Evolutionary conservation across 306 rosid species (phyloP).

Genomic region (Acacia confusa): DNA sequence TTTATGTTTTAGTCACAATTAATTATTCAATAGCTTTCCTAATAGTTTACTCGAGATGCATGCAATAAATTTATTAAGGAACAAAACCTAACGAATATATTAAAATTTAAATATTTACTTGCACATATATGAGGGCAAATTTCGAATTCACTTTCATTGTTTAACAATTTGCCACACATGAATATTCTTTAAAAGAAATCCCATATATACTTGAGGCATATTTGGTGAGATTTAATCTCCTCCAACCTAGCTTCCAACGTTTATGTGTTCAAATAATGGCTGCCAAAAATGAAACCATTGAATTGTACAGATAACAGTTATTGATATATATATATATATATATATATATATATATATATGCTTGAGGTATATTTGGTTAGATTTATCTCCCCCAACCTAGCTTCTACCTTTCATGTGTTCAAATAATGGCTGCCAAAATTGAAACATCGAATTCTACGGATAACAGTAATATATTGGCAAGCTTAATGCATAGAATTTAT

Average conservation of each 20-base stretch:
- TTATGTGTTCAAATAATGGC: conserved; percentile 31
- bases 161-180: background rate
- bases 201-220: conserved; percentile 19
- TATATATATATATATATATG: no score
- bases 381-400: no score
- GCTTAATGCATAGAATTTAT: conserved; percentile 14
- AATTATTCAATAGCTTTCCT: background rate
- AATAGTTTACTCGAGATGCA: background rate
- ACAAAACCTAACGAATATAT: background rate
- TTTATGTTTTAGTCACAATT: background rate
- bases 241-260: background rate
- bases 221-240: background rate
- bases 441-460: conserved; percentile 10
- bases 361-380: conserved; percentile 15
- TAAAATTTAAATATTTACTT: no score
- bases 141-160: background rate
- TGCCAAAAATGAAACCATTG: conserved; percentile 17
- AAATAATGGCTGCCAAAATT: conserved; percentile 23
- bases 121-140: no score
- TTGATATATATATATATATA: no score
- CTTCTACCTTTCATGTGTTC: background rate
- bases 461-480: background rate
- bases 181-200: background rate
- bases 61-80: background rate
- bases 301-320: background rate